A percentile compares a stretch with the other conserved stretches of the same genome.
Conservation (phyloP, 345 rosid species). For the Excoecaria agallocha region DNA sequence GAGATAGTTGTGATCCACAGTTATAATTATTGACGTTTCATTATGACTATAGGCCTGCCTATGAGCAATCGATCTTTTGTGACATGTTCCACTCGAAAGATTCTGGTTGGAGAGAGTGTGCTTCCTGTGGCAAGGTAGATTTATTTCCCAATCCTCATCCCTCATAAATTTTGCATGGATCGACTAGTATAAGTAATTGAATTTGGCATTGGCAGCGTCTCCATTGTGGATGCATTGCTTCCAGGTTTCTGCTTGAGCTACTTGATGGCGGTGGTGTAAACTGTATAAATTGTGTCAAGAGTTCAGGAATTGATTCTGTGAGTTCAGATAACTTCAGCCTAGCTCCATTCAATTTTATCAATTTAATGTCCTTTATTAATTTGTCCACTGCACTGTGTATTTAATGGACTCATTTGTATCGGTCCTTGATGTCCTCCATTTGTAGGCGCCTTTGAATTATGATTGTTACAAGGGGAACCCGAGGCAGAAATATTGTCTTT, state of each 20-base stretch:
- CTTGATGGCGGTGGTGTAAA: conserved; percentile 78
- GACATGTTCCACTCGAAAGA: conserved; percentile 72
- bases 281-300: conserved; percentile 65
- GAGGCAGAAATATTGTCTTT: not conserved
- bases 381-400: not conserved
- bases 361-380: not conserved
- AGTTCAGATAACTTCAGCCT: conserved; percentile 28
- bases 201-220: conserved; percentile 58
- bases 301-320: conserved; percentile 52
- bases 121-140: conserved; percentile 69
- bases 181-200: conserved; percentile 14
- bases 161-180: not conserved
- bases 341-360: not conserved
- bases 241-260: conserved; percentile 68
- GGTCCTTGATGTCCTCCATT: not conserved
- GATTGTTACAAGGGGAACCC: not conserved
- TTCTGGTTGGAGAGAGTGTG: conserved; percentile 91
- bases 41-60: conserved; percentile 48
- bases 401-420: not conserved
- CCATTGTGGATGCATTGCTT: conserved; percentile 97
- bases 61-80: conserved; percentile 69
- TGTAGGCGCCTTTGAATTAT: not conserved
- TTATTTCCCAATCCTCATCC: not conserved
- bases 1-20: not conserved
- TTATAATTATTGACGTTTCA: not conserved